Conservation (phyloP, 306 rosid genomes). For the Canavalia gladiata region DNA sequence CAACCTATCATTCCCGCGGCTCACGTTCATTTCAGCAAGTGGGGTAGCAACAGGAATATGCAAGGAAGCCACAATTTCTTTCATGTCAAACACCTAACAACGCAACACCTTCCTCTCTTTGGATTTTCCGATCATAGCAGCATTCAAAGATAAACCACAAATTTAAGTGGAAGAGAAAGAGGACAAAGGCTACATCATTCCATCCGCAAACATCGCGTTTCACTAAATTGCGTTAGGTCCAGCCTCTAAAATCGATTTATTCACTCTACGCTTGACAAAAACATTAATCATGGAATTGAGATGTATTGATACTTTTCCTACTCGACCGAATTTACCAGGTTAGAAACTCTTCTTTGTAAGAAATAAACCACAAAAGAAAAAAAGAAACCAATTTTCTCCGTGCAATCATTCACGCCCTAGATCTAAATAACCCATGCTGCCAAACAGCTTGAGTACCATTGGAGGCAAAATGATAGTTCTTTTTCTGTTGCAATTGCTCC, state of each 20-base stretch:
- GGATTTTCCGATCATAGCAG: neutral
- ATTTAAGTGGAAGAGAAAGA: neutral
- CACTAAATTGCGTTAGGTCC: neutral
- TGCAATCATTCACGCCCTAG: conserved; percentile 44
- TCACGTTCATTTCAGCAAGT: conserved; percentile 40
- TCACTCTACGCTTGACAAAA: neutral
- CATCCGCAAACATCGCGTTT: neutral
- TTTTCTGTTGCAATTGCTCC: conserved; percentile 29
- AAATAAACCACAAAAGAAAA: neutral
- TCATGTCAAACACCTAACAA: conserved; percentile 12
- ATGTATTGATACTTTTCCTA: conserved; percentile 36
- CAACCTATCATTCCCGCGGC: neutral
- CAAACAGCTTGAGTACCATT: conserved; percentile 42
- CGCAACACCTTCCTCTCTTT: conserved; percentile 30
- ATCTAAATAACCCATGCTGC: conserved; percentile 20
- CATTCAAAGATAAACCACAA: conserved; percentile 31
- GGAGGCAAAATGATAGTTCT: conserved; percentile 49
- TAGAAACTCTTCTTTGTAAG: neutral
- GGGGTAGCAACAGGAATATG: conserved; percentile 34
- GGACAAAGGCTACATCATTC: conserved; percentile 3
- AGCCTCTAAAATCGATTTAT: neutral
- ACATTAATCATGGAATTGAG: neutral
- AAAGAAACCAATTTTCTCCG: neutral
- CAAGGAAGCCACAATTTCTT: conserved; percentile 13
- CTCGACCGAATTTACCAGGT: neutral